Evolutionary conservation across 768 basidiomycete species (phyloP).

Genomic region (Pluteus cervinus): DNA sequence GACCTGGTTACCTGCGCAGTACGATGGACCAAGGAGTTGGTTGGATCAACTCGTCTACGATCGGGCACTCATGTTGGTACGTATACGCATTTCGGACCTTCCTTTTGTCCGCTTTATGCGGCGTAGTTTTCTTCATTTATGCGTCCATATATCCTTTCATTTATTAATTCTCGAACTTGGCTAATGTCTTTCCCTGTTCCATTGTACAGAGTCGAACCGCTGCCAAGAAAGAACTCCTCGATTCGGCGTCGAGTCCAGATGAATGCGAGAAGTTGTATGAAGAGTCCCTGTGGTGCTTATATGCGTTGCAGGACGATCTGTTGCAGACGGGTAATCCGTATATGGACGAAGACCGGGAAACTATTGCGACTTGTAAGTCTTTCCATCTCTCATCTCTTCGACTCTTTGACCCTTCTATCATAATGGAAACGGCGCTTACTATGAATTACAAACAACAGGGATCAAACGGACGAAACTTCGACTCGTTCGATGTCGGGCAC

Average conservation of each 20-base stretch:
- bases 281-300: constrained; percentile 90
- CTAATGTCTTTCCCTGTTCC: too few species aligned
- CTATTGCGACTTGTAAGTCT: constrained; percentile 67
- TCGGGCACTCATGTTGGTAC: constrained; percentile 77
- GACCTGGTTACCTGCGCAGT: constrained; percentile 81
- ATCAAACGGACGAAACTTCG: constrained; percentile 82
- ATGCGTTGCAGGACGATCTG: constrained; percentile 86
- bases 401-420: constrained; percentile 6
- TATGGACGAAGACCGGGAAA: constrained; percentile 76
- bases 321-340: constrained; percentile 78
- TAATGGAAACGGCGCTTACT: too few species aligned
- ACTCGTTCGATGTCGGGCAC: constrained; percentile 67
- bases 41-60: constrained; percentile 92
- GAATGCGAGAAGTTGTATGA: constrained; percentile 95
- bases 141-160: not conserved
- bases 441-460: too few species aligned
- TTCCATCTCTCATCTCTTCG: constrained; percentile 1
- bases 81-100: constrained; percentile 20
- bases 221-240: constrained; percentile 84
- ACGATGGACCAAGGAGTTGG: constrained; percentile 76
- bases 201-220: constrained; percentile 77
- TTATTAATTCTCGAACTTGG: not conserved
- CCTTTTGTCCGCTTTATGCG: not conserved
- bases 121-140: not conserved
- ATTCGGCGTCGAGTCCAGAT: constrained; percentile 66